These are phyloP conservation scores for Trifolium pratense DNA, from an alignment of 306 rosid genomes.

Conservation along the genomic window DNA sequence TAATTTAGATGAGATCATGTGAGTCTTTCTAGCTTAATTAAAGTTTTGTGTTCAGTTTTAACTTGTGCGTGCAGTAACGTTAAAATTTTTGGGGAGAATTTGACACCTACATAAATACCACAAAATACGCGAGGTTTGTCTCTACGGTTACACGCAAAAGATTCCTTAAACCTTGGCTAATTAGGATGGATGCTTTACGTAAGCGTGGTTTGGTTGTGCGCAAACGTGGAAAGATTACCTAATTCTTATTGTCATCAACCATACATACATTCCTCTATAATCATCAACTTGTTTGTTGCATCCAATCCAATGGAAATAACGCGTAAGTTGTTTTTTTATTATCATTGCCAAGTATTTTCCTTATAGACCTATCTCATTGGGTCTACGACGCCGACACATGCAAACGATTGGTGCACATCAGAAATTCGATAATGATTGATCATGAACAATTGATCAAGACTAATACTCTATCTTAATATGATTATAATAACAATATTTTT, in stretches of 20 bases:
- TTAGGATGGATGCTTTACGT: not conserved
- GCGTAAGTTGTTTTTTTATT: constrained; percentile 33
- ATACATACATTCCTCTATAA: constrained; percentile 41
- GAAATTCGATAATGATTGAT: constrained; percentile 25
- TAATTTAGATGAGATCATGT: too few species aligned
- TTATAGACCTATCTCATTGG: constrained; percentile 23
- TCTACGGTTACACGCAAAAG: too few species aligned
- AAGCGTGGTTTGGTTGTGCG: constrained; percentile 5
- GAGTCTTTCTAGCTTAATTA: too few species aligned
- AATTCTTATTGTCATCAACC: constrained; percentile 42
- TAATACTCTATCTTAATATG: not conserved
- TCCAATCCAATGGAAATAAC: constrained; percentile 45
- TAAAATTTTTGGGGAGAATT: too few species aligned
- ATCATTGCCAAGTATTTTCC: too few species aligned
- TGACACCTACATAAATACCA: too few species aligned
- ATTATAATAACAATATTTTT: constrained; percentile 30
- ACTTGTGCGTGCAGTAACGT: too few species aligned
- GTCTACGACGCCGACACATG: constrained; percentile 41
- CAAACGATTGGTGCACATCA: constrained; percentile 44
- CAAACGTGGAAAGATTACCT: constrained; percentile 45
- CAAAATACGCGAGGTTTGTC: too few species aligned
- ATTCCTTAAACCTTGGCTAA: too few species aligned
- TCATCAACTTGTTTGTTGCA: constrained; percentile 42
- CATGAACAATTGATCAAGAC: constrained; percentile 32
- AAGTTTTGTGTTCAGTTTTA: too few species aligned